Evolutionary conservation across 2,329 filamentous ascomycete species (phyloP), one percentile per base, ranked within the genome.

Genomic region (Pyrenochaeta sp.): DNA sequence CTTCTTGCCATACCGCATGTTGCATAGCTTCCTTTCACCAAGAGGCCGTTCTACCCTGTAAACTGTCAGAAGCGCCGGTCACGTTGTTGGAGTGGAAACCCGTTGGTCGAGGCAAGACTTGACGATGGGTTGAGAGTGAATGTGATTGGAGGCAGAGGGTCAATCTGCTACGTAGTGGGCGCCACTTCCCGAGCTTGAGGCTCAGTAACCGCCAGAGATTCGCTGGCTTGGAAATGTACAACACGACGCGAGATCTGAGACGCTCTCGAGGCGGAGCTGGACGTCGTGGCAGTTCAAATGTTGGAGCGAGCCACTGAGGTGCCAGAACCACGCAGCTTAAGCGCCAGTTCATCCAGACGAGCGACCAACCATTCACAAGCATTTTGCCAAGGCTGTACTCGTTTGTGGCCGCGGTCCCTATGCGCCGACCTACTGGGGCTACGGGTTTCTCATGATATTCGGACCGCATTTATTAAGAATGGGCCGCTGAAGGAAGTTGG

Each of bases 131-230:
- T 43, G 30, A 19, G 54, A 58, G 47, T 46, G 54, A 52, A 61
- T 48, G 58, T 75, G 74, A 77, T 78, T 77, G 76, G 76, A 69
- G 58, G 60, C 54, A 55, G 50, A 63, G 53, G 55, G 56, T 58
- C 64, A 58, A 69, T 69, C 64, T 65, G 67, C 59, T 59, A 59
- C 56, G 56, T 67, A 66, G 65, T 58, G 70, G 71, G 72, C 75
- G 74, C 75, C 72, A 75, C 71, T 51, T 57, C 52, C 60, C 60
- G 65, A 66, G 50, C 54, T 66, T 64, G 67, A 71, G 66, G 67
- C 68, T 72, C 66, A 62, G 58, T 75, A 77, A 68, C 66, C 74
- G 74, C 74, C 69, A 58, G 66, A 67, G 71, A 77, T 76, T 76
- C 71, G 75, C 69, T 75, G 66, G 64, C 51, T 48, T 56, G 62